A percentile compares a stretch with the other conserved stretches of the same genome.
Conservation (phyloP, 2,329 filamentous ascomycete species). For the Ophiostoma populinum region DNA sequence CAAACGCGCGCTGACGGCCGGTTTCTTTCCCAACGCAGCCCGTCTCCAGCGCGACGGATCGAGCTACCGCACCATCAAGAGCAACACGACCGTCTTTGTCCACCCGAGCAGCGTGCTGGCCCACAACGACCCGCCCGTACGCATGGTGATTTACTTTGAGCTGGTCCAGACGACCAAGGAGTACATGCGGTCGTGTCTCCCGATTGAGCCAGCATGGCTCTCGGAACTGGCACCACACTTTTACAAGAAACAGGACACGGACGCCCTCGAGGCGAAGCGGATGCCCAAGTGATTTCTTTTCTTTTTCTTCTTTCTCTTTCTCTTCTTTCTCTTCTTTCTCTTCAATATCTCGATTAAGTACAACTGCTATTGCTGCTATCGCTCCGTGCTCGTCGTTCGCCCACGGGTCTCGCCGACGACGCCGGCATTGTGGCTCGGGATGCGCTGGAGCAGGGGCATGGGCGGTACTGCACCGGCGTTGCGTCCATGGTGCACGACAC, state of each 20-base stretch:
- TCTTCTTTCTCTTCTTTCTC: too few relatives aligned
- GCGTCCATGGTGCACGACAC: slow-evolving; percentile 3
- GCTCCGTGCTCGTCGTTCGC: neutral
- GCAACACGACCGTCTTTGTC: slow-evolving; percentile 73
- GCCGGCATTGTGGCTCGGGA: slow-evolving; percentile 1
- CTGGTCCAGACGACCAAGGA: slow-evolving; percentile 72
- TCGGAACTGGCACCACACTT: slow-evolving; percentile 86
- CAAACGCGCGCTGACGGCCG: slow-evolving; percentile 72
- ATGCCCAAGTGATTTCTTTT: slow-evolving; percentile 15
- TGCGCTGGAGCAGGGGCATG: slow-evolving; percentile 5
- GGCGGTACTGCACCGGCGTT: slow-evolving; percentile 4
- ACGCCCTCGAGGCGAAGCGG: slow-evolving; percentile 66
- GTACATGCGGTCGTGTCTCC: slow-evolving; percentile 80
- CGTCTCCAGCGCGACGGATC: slow-evolving; percentile 69
- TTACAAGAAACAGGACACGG: slow-evolving; percentile 81
- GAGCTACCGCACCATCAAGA: slow-evolving; percentile 83
- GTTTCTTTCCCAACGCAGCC: slow-evolving; percentile 89
- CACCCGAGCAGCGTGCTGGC: slow-evolving; percentile 76
- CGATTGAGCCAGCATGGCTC: slow-evolving; percentile 70
- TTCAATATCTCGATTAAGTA: too few relatives aligned
- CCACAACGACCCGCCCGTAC: slow-evolving; percentile 55
- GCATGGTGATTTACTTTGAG: slow-evolving; percentile 79
- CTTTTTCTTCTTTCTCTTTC: neutral
- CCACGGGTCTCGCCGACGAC: neutral
- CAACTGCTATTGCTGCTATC: neutral